Percentiles rank a stretch among this genome's conserved stretches.
phyloP scores from a whole-genome alignment of 2,329 filamentous ascomycete genomes.

The Arthrobotrys entomopaga region DNA sequence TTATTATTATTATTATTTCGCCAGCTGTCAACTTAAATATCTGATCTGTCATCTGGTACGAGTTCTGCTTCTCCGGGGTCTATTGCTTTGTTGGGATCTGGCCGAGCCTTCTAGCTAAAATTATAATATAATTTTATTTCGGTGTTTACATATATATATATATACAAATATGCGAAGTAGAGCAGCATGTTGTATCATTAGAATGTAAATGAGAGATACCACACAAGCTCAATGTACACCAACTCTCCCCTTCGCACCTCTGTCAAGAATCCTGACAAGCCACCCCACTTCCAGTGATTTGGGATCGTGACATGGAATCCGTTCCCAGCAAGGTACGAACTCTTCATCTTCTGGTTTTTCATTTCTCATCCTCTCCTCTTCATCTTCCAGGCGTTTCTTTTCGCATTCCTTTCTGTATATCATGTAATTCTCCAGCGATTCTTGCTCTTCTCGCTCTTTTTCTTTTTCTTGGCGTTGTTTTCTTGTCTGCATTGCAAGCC shows the following conservation, averaged over 20 bases:
- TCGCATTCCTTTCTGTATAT: neutral
- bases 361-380: neutral
- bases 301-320: neutral
- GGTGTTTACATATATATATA: too few species aligned
- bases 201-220: too few species aligned
- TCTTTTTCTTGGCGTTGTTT: slow-evolving; percentile 16
- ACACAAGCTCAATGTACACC: neutral
- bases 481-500: slow-evolving; percentile 2
- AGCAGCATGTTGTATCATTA: too few species aligned
- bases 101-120: too few species aligned
- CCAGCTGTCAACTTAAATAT: too few species aligned
- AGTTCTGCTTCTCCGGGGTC: too few species aligned
- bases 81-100: too few species aligned
- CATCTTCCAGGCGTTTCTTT: neutral
- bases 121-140: too few species aligned
- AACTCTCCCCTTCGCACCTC: neutral
- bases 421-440: slow-evolving; percentile 15
- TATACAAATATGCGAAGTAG: too few species aligned
- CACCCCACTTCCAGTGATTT: slow-evolving; percentile 9
- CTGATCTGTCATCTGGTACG: too few species aligned
- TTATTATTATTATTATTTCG: too few species aligned
- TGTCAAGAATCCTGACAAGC: slow-evolving; percentile 28
- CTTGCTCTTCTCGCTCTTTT: slow-evolving; percentile 16
- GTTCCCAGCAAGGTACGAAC: slow-evolving; percentile 25
- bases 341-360: neutral